Base-by-base conservation (phyloP, 306 rosid genomes). In the Adenanthera pavonina region DNA sequence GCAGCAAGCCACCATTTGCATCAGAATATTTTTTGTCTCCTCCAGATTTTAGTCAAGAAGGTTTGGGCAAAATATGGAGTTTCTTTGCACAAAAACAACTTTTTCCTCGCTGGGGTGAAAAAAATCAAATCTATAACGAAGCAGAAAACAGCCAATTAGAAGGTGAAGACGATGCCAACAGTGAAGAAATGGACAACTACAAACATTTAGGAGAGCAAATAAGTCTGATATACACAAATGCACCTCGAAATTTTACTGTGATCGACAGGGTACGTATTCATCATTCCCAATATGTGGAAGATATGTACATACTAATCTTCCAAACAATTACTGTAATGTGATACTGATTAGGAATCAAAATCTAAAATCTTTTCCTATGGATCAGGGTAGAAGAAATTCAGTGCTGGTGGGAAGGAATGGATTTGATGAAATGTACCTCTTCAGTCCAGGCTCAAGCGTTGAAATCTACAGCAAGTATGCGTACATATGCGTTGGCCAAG, bases 381-480 rank as follows among this genome's bases (percentile, higher is more conserved):
- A 49, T 78, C 94, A 95, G 98, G 97, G 98, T 51, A 91, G 94
- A 84, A 90, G 98, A 88, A 95, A 91, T 81, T 95, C 98, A 5
- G 90, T 94, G 53, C 62, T 75, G 35, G 74, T 95, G 3, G 95
- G 91, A 81, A 89, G 97, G 83, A 85, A 82, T 30, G 97, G 97
- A 72, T 93, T 92, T 76, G 95, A 85, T 41, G 97, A 95, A 84
- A 72, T 87, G 12, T 95, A 89, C 85, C 84, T 95, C 62, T 89
- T 86, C 75, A 92, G 97, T 81, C 99, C 97, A 38, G 95, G 97
- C 73, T 91, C 97, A 48, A 54, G 71, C 48, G 76, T 80, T 66
- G 97, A 91, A 75, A 74, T 40, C 33, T 92, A 90, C 71, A 83
- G 95, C 85, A 85, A 87, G 66, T 83, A 92, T 82, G 82, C 92